These are phyloP conservation scores for Metarhizium humberi DNA, from an alignment of 2,329 filamentous ascomycete genomes.

Conservation along the genomic window DNA sequence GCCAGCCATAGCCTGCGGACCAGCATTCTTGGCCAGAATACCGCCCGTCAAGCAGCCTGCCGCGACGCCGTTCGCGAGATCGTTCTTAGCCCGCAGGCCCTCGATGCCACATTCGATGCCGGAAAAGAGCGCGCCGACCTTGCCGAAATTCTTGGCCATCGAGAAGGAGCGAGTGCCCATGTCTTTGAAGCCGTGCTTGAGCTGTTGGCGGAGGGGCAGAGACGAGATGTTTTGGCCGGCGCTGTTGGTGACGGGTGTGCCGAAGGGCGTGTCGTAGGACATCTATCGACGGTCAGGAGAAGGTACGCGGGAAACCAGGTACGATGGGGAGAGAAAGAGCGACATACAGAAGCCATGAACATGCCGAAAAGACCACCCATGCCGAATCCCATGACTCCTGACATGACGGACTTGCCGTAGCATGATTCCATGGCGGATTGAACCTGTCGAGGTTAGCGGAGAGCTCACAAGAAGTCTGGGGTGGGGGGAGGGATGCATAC, in stretches of 20 bases:
- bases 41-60: conserved; percentile 90
- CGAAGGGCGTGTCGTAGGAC: conserved; percentile 93
- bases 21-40: conserved; percentile 75
- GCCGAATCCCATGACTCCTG: conserved; percentile 87
- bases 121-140: conserved; percentile 82
- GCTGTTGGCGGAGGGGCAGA: conserved; percentile 78
- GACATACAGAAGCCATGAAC: conserved; percentile 90
- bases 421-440: conserved; percentile 86
- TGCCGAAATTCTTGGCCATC: conserved; percentile 89
- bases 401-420: conserved; percentile 77
- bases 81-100: conserved; percentile 86
- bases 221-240: conserved; percentile 31
- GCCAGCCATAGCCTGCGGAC: conserved; percentile 77
- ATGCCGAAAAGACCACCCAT: conserved; percentile 90
- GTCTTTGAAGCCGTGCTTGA: conserved; percentile 81
- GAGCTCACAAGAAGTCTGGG: background rate
- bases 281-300: conserved; percentile 50
- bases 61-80: conserved; percentile 75
- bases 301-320: conserved; percentile 7
- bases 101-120: conserved; percentile 96
- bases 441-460: conserved; percentile 44
- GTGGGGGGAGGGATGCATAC: conserved; percentile 21
- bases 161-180: conserved; percentile 81
- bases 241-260: conserved; percentile 32
- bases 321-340: background rate